Evolutionary conservation across 2,329 filamentous ascomycete species (phyloP), one percentile per base, ranked within the genome.

Genomic region (Orbilia quercus): DNA sequence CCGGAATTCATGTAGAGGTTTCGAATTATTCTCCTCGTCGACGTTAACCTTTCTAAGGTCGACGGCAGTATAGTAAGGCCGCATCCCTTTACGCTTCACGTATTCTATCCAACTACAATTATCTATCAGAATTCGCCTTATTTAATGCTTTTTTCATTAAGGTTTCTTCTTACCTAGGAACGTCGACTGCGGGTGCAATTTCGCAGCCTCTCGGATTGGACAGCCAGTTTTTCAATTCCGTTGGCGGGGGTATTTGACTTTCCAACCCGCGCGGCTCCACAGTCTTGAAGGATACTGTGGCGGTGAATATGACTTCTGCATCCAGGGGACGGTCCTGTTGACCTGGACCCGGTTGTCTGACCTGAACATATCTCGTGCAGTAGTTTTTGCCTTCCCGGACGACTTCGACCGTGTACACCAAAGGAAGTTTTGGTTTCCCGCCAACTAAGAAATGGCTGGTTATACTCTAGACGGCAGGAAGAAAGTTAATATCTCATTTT

Each of bases 381-480:
- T 87, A 86, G 7, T 82, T 82, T 31, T 82, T 81, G 9, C 83
- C 83, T 1, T 82, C 80, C 22, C 82, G 80, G 1, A 86, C 75
- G 2, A 80, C 79, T 1, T 81, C 80, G 1, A 86, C 83, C 22
- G 82, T 81, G 77, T 85, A 86, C 57, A 87, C 78, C 75, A 85
- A 86, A 1, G 86, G 85, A 1, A 85, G 82, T 71, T 86, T 83
- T 1, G 77, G 67, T 2, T 80, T 77, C 3, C 84, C 85, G 0
- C 81, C 80, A 20, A 83, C 81, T 1, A 84, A 84, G 76, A 87
- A 88, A 76, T 83, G 85, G 7, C 85, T 85, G 76, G 86, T 84
- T 20, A 87, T 50, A 28, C 69, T 73, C 69, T 73, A 28, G 20
- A 12, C 36, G 1, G 50, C 23, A 34, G 5, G 23, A 16, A 50